Evolutionary conservation across 352 stramenopile genomes (phyloP), one percentile per base, ranked within the genome.

Genomic region (Globisporangium nodosum): DNA sequence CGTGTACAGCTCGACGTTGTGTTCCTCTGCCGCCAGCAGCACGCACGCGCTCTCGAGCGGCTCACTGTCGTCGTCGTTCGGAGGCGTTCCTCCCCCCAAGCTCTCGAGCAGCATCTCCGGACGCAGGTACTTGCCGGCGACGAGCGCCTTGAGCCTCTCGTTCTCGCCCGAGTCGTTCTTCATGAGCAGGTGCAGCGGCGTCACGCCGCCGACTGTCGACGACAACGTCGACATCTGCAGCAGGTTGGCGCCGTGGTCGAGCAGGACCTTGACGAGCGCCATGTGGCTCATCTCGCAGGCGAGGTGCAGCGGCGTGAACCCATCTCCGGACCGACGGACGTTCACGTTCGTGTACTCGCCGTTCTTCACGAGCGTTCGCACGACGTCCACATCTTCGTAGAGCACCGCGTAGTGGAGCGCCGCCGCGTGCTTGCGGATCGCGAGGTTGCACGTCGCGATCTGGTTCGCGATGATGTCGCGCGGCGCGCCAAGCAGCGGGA

Each of bases 381-480:
- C 73, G 15, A 87, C 67, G 1, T 52, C 62, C 3, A 70, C 18
- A 18, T 85, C 76, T 48, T 86, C 78, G 37, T 88, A 86, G 40
- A 86, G 71, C 27, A 88, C 78, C 3, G 80, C 78, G 24, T 85
- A 90, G 39, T 90, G 80, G 20, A 90, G 63, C 3, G 80, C 76
- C 0, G 78, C 60, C 0, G 74, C 72, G 21, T 90, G 73, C 45
- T 87, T 87, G 7, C 69, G 59, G 5, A 60, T 65, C 1, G 65
- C 55, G 21, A 74, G 62, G 31, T 40, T 72, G 45, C 53, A 68
- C 9, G 63, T 39, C 27, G 62, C n/a, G 57, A 68, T 53, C 35
- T 68, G 46, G 37, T 60, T 68, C 2, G 50, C 42, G n/a, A 56
- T 54, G 33, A 49, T 31, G 12, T 69, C 49, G 9, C 48, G 63